These are phyloP conservation scores for Stachybotrys chartarum DNA, from an alignment of 2,329 filamentous ascomycete species.

Conservation along the genomic window DNA sequence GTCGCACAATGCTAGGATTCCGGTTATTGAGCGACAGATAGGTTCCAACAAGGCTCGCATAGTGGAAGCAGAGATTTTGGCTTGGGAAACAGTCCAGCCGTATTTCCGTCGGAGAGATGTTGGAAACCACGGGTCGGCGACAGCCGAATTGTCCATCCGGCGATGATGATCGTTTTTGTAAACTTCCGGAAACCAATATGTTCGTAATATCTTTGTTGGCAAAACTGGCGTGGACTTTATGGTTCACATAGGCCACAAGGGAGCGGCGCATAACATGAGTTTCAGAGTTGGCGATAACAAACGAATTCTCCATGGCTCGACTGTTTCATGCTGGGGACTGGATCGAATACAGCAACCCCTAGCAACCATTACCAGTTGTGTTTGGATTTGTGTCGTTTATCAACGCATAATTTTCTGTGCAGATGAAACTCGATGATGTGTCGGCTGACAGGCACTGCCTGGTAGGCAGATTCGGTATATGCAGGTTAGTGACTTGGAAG, in stretches of 20 bases:
- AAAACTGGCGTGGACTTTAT: not conserved
- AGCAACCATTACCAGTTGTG: too few relatives aligned
- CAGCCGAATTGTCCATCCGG: not conserved
- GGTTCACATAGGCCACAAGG: not conserved
- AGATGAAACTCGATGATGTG: not conserved
- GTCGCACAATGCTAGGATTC: not conserved
- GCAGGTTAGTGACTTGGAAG: not conserved
- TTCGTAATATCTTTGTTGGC: not conserved
- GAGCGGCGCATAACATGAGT: not conserved
- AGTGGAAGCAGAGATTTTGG: not conserved
- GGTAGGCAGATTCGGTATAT: not conserved
- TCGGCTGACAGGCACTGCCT: not conserved
- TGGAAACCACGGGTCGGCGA: not conserved
- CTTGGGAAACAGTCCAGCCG: conserved; percentile 1
- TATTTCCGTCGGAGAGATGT: not conserved
- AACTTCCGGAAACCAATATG: not conserved
- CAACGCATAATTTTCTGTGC: not conserved
- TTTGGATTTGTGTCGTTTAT: not conserved
- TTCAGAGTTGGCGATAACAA: not conserved
- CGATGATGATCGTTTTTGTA: not conserved
- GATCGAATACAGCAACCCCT: not conserved
- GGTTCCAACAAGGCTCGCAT: not conserved
- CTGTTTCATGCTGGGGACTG: not conserved
- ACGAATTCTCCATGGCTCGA: not conserved
- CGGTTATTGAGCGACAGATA: not conserved